Evolutionary conservation across 805 yeast genomes (phyloP).

Genomic region (Ogataea pilisensis): DNA sequence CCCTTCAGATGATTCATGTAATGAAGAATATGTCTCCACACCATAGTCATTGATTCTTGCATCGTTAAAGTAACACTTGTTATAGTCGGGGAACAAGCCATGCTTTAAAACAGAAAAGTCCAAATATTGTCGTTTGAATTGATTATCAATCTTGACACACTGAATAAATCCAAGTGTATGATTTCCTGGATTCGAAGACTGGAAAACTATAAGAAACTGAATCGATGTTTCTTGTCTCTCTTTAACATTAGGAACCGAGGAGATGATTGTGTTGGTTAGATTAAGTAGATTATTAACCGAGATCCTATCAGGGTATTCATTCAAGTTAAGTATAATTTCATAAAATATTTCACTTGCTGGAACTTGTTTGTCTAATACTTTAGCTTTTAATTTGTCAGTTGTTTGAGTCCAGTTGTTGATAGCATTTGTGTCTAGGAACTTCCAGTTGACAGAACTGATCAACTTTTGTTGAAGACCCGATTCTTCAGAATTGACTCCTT

Average conservation of each 20-base stretch:
- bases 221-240: conserved; percentile 19
- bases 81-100: conserved; percentile 29
- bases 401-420: conserved; percentile 11
- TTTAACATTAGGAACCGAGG: conserved; percentile 16
- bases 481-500: not conserved
- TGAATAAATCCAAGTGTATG: conserved; percentile 21
- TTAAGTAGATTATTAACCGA: conserved; percentile 11
- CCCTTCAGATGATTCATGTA: conserved; percentile 77
- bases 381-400: conserved; percentile 6
- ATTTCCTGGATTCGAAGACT: conserved; percentile 21
- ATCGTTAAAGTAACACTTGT: conserved; percentile 26
- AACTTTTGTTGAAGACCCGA: conserved; percentile 1
- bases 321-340: conserved; percentile 22
- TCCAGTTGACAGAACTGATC: conserved; percentile 11
- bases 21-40: conserved; percentile 45
- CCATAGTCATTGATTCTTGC: conserved; percentile 29
- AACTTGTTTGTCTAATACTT: conserved; percentile 9
- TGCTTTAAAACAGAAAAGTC: conserved; percentile 24
- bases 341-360: conserved; percentile 20
- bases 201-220: conserved; percentile 24
- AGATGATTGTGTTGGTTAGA: conserved; percentile 19
- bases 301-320: conserved; percentile 23
- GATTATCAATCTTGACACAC: conserved; percentile 23
- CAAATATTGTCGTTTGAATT: conserved; percentile 26
- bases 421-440: conserved; percentile 12